Percentiles rank a stretch among this genome's conserved stretches.
phyloP scores from a whole-genome alignment of 306 rosid genomes.

The Nissolia schottii region DNA sequence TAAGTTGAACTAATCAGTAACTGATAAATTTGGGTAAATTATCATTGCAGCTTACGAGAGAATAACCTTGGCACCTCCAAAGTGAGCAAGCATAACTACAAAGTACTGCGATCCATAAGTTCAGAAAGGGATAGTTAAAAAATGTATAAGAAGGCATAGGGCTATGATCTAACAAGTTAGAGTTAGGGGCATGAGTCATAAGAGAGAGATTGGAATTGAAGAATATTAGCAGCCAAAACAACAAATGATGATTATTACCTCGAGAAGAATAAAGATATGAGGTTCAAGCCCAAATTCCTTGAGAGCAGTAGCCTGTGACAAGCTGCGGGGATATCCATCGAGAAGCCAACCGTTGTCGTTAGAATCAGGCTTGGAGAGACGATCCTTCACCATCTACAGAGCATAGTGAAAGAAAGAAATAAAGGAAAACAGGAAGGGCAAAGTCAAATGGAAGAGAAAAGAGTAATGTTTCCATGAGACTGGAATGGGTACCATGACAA shows the following conservation, averaged over 20 bases:
- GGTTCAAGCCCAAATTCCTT: conserved; percentile 59
- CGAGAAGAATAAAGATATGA: conserved; percentile 73
- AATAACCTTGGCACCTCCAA: background rate
- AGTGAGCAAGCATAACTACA: background rate
- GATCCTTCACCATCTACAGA: conserved; percentile 83
- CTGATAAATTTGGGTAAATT: background rate
- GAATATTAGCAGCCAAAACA: background rate
- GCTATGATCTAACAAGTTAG: background rate
- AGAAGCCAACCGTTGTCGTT: conserved; percentile 81
- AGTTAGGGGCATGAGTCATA: background rate
- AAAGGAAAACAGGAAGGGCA: background rate
- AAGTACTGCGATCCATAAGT: background rate
- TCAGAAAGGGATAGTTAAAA: background rate
- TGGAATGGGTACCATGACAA: conserved; percentile 45
- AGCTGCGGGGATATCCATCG: conserved; percentile 97
- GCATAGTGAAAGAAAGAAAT: conserved; percentile 18
- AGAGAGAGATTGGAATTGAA: background rate
- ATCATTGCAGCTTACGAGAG: background rate
- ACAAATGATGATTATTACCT: conserved; percentile 49
- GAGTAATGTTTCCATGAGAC: background rate
- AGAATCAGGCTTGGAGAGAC: conserved; percentile 68
- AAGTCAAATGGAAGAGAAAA: background rate
- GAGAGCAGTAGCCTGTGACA: conserved; percentile 81
- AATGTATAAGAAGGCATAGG: background rate
- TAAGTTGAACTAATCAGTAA: background rate